Conservation (phyloP, 306 rosid species). For the Citrullus mucosospermus region DNA sequence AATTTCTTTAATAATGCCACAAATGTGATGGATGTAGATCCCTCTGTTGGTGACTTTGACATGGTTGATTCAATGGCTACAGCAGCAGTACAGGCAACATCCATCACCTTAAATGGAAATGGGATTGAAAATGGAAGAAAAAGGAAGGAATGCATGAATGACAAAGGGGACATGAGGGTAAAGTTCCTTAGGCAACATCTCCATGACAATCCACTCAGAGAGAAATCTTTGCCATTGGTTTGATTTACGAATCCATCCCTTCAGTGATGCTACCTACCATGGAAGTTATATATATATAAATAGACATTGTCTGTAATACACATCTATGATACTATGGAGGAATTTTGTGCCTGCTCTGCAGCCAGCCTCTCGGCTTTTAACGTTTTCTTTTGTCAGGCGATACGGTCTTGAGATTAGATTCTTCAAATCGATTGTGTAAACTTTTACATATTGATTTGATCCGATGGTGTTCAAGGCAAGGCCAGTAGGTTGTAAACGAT, state of each 20-base stretch:
- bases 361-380: background rate
- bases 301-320: background rate
- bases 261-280: background rate
- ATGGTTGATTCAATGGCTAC: conserved; percentile 46
- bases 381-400: background rate
- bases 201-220: conserved; percentile 29
- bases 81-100: conserved; percentile 1
- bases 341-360: background rate
- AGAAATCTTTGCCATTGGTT: conserved; percentile 9
- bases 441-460: background rate
- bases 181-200: conserved; percentile 46
- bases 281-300: background rate
- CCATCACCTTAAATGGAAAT: conserved; percentile 11
- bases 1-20: conserved; percentile 6
- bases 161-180: conserved; percentile 25
- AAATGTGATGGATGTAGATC: conserved; percentile 17
- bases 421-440: background rate
- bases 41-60: conserved; percentile 34
- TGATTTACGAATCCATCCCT: background rate
- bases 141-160: conserved; percentile 47
- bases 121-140: conserved; percentile 34
- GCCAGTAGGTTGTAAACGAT: conserved; percentile 2
- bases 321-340: background rate
- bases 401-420: background rate
- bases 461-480: background rate